Evolutionary conservation across 1,139 yeast genomes (phyloP).

Genomic region (Geotrichum histeridarum): DNA sequence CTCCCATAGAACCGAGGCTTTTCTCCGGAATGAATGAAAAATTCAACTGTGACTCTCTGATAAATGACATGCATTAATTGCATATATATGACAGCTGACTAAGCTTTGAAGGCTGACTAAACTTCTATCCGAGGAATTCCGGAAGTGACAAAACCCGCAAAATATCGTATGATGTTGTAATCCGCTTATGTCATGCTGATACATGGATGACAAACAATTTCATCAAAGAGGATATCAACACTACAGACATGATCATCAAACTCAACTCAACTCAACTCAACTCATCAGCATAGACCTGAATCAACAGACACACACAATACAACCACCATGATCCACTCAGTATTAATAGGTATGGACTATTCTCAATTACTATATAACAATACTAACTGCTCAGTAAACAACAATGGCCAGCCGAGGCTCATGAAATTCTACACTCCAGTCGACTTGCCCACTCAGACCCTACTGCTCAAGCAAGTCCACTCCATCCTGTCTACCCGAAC

Average conservation of each 20-base stretch:
- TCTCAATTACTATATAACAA: neutral
- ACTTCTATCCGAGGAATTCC: neutral
- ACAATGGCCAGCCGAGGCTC: slow-evolving; percentile 85
- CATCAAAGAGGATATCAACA: neutral
- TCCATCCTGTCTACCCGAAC: slow-evolving; percentile 64
- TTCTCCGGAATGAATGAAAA: too few species aligned
- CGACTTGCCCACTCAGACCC: slow-evolving; percentile 68
- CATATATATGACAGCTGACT: too few species aligned
- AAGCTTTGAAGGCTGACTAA: neutral
- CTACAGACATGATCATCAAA: neutral
- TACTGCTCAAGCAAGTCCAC: slow-evolving; percentile 68
- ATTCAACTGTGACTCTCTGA: too few species aligned
- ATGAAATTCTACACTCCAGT: slow-evolving; percentile 91
- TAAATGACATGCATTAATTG: too few species aligned
- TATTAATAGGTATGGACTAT: slow-evolving; percentile 65
- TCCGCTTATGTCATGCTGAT: neutral
- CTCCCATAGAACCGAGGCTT: too few species aligned
- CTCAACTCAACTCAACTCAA: too few species aligned
- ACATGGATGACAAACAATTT: neutral
- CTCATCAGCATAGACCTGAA: too few species aligned
- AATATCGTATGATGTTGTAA: too few species aligned
- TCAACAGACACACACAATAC: neutral
- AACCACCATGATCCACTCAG: slow-evolving; percentile 76
- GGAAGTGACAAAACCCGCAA: too few species aligned
- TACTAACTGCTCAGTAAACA: slow-evolving; percentile 52